These are phyloP conservation scores for Syzygium syzygioides DNA, from an alignment of 441 rosid species.

Conservation along the genomic window DNA sequence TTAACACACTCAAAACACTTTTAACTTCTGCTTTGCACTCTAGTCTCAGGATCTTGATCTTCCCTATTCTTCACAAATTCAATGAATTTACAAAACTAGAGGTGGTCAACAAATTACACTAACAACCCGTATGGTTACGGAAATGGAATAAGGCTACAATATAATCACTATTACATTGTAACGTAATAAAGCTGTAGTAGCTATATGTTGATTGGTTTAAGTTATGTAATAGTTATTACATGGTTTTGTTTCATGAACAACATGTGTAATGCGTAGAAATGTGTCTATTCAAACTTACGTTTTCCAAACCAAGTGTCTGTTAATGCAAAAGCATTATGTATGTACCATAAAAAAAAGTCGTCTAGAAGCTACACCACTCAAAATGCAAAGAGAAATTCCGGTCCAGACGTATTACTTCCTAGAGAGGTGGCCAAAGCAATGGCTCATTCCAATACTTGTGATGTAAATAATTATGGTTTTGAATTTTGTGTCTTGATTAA, in stretches of 20 bases:
- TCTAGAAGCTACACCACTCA: background rate
- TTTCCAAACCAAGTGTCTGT: rapidly evolving
- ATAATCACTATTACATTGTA: background rate
- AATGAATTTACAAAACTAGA: background rate
- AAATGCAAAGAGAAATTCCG: background rate
- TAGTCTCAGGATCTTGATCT: background rate
- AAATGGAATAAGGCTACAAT: background rate
- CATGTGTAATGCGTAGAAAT: too few species aligned
- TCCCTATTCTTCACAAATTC: background rate
- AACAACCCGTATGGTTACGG: background rate
- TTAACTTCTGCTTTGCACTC: background rate
- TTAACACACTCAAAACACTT: background rate
- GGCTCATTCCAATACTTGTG: background rate
- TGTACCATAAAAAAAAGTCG: too few species aligned
- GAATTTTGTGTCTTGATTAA: too few species aligned
- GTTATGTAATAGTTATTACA: background rate
- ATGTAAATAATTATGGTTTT: background rate
- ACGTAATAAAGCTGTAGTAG: background rate
- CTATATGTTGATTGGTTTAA: background rate
- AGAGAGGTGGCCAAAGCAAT: background rate
- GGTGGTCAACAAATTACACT: background rate
- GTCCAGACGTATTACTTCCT: background rate
- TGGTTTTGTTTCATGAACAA: background rate
- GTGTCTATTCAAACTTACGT: background rate
- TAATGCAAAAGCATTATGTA: background rate